Conservation (phyloP, 495 filamentous ascomycete species). For the Hypomontagnella submonticulosa region DNA sequence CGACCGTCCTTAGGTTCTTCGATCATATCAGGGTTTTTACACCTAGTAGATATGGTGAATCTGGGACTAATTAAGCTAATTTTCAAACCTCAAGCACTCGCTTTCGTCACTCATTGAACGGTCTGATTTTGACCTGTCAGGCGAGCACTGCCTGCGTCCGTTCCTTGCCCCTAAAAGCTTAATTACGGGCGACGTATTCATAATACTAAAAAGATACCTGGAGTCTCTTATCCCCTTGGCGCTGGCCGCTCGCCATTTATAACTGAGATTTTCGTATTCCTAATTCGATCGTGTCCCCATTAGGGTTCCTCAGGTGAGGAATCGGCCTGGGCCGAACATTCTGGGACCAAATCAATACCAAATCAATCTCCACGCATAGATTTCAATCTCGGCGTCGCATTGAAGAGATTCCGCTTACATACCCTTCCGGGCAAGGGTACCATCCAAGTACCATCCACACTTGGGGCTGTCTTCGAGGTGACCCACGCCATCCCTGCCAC, state of each 20-base stretch:
- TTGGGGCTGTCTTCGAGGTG: constrained; percentile 44
- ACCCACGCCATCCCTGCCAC: constrained; percentile 42
- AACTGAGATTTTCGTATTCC: constrained; percentile 17
- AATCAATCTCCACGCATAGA: constrained; percentile 42
- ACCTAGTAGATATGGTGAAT: no score
- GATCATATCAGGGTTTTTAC: no score
- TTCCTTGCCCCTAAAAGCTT: no score
- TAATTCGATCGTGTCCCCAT: constrained; percentile 21
- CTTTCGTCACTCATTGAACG: no score
- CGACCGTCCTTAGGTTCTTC: no score
- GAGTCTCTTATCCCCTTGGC: constrained; percentile 5
- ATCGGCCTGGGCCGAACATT: constrained; percentile 35
- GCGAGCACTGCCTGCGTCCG: no score
- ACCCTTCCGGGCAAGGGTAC: constrained; percentile 52
- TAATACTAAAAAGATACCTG: no score
- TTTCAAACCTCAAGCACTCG: no score
- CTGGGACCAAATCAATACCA: constrained; percentile 26
- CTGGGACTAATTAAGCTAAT: no score
- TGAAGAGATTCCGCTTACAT: constrained; percentile 54
- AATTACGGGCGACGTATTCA: no score
- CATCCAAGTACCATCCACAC: constrained; percentile 42
- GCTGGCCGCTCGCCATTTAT: constrained; percentile 9
- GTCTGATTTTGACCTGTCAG: no score
- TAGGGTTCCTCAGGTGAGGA: constrained; percentile 27
- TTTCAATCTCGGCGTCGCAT: constrained; percentile 53